Conservation (phyloP, 139 green algal species). For the Pseudopediastrum boryanum region DNA sequence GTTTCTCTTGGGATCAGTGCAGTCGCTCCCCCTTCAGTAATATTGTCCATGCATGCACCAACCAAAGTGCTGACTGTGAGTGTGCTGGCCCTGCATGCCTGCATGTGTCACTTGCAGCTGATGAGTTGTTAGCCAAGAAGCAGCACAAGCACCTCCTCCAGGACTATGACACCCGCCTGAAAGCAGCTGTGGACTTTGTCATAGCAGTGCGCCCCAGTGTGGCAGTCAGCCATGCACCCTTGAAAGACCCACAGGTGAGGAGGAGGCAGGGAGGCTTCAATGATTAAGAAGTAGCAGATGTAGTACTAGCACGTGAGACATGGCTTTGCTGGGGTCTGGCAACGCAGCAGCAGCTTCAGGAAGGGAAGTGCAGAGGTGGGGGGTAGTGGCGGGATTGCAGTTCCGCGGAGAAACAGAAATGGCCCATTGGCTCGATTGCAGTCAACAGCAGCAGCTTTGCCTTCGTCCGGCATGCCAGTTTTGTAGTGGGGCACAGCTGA, state of each 20-base stretch:
- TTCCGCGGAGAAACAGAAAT: too few relatives aligned
- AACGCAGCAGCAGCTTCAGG: too few relatives aligned
- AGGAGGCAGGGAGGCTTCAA: too few relatives aligned
- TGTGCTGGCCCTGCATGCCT: background rate
- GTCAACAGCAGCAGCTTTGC: too few relatives aligned
- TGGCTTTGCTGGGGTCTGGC: too few relatives aligned
- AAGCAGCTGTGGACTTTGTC: slow-evolving; percentile 67
- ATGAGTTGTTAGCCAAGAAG: slow-evolving; percentile 82
- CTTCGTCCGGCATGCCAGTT: too few relatives aligned
- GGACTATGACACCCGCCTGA: slow-evolving; percentile 60
- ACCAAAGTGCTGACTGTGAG: background rate
- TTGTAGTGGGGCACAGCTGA: too few relatives aligned
- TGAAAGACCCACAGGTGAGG: slow-evolving; percentile 74
- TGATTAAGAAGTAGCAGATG: too few relatives aligned
- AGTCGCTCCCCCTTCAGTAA: background rate
- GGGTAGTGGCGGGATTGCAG: too few relatives aligned
- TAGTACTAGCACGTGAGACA: too few relatives aligned
- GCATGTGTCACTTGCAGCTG: slow-evolving; percentile 47
- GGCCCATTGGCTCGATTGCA: too few relatives aligned
- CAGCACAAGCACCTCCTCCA: slow-evolving; percentile 73
- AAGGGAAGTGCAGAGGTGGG: too few relatives aligned
- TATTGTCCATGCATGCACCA: background rate
- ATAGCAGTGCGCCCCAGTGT: slow-evolving; percentile 53
- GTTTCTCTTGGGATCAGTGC: background rate
- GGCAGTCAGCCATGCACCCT: slow-evolving; percentile 54